A percentile compares a stretch with the other conserved stretches of the same genome.
Evolutionary conservation across 2,329 filamentous ascomycete genomes (phyloP).

Genomic region (Aspergillus aculeatinus): DNA sequence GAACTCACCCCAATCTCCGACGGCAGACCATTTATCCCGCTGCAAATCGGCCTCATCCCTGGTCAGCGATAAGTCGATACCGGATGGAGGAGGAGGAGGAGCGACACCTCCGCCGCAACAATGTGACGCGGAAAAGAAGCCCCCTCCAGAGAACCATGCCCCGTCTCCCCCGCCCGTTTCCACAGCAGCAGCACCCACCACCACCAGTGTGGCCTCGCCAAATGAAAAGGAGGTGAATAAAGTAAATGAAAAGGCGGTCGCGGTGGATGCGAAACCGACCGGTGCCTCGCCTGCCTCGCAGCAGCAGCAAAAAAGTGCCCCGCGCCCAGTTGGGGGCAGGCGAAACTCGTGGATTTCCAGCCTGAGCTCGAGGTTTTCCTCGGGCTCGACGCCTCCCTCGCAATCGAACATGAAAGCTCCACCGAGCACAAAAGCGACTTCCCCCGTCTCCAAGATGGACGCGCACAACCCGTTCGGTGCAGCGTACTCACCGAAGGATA

Average conservation of each 20-base stretch:
- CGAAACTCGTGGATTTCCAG: conserved; percentile 88
- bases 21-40: conserved; percentile 36
- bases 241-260: conserved; percentile 19
- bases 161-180: conserved; percentile 18
- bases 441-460: conserved; percentile 38
- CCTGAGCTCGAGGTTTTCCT: conserved; percentile 88
- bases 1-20: conserved; percentile 5
- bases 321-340: conserved; percentile 49
- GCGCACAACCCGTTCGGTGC: conserved; percentile 47
- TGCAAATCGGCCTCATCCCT: conserved; percentile 37
- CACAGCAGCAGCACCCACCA: conserved; percentile 9
- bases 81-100: conserved; percentile 23
- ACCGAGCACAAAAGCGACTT: conserved; percentile 30
- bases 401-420: conserved; percentile 35
- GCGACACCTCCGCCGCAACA: conserved; percentile 16
- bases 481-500: conserved; percentile 41
- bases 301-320: conserved; percentile 21
- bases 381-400: conserved; percentile 46
- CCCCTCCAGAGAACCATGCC: conserved; percentile 23
- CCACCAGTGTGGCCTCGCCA: conserved; percentile 17
- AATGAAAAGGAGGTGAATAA: conserved; percentile 20
- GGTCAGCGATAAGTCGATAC: conserved; percentile 28
- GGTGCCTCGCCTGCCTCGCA: conserved; percentile 22
- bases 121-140: conserved; percentile 24
- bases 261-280: conserved; percentile 23